These are phyloP conservation scores for Pouteria glomerata DNA, from an alignment of 148 eudicot genomes.

Conservation along the genomic window DNA sequence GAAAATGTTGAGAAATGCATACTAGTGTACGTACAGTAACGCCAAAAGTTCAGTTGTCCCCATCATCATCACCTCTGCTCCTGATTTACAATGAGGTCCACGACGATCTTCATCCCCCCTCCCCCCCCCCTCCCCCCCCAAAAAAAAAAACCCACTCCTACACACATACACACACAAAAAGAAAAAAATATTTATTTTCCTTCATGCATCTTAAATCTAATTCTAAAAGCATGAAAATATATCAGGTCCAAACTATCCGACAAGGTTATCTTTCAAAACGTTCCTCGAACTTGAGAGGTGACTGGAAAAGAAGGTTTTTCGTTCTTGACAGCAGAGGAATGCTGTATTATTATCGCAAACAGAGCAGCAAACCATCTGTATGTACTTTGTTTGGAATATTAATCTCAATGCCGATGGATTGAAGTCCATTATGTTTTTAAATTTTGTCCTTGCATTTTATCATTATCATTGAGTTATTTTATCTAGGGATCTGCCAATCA, in stretches of 20 bases:
- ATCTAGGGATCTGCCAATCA: conserved; percentile 74
- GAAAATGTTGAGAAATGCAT: too few relatives aligned
- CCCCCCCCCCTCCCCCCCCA: too few relatives aligned
- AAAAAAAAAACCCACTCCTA: too few relatives aligned
- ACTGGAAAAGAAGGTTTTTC: conserved; percentile 97
- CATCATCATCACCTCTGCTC: too few relatives aligned
- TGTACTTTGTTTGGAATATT: conserved; percentile 25
- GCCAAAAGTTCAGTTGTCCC: too few relatives aligned
- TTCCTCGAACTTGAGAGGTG: conserved; percentile 90
- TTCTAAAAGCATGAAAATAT: conserved; percentile 4
- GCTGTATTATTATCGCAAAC: conserved; percentile 88
- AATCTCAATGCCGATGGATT: background rate
- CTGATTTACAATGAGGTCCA: too few relatives aligned
- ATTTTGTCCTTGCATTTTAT: too few relatives aligned
- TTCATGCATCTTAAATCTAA: background rate
- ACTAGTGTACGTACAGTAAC: too few relatives aligned
- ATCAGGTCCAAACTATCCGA: conserved; percentile 92
- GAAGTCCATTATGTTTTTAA: background rate
- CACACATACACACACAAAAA: too few relatives aligned
- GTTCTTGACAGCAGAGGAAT: conserved; percentile 96
- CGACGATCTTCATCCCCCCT: too few relatives aligned
- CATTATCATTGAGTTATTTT: conserved; percentile 20
- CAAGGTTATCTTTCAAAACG: conserved; percentile 98
- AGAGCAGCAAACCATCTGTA: conserved; percentile 81
- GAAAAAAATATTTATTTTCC: too few relatives aligned